A percentile compares a stretch with the other conserved stretches of the same genome.
Evolutionary conservation across 108 stramenopile species (phyloP).

Genomic region (Conticribra weissflogii): DNA sequence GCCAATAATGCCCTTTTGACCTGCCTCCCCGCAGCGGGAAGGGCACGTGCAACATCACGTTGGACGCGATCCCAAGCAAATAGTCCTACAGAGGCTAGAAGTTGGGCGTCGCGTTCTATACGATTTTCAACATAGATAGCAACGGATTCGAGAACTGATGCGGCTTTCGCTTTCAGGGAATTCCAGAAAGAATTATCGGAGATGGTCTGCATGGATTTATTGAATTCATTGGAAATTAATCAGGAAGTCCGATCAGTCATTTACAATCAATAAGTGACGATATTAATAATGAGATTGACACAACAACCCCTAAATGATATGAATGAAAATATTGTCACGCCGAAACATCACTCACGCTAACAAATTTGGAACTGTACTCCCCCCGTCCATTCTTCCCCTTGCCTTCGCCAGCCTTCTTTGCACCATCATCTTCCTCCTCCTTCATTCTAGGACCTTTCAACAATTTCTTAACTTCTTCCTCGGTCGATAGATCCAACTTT

Average conservation of each 20-base stretch:
- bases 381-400: constrained; percentile 14
- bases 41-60: constrained; percentile 71
- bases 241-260: too few relatives aligned
- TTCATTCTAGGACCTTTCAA: constrained; percentile 56
- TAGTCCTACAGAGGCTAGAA: constrained; percentile 66
- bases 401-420: constrained; percentile 7
- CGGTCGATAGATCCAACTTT: constrained; percentile 69
- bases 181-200: constrained; percentile 79
- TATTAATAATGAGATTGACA: too few relatives aligned
- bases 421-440: constrained; percentile 3
- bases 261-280: too few relatives aligned
- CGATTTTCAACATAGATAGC: constrained; percentile 73
- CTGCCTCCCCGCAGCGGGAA: constrained; percentile 61
- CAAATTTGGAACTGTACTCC: constrained; percentile 44
- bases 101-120: constrained; percentile 69
- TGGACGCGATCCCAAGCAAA: constrained; percentile 77
- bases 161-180: constrained; percentile 59
- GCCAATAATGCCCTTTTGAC: constrained; percentile 36
- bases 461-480: constrained; percentile 64
- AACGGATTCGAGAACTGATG: constrained; percentile 65
- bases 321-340: neutral
- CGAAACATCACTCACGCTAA: constrained; percentile 30
- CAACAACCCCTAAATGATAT: too few relatives aligned
- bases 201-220: constrained; percentile 39
- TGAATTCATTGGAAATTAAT: too few relatives aligned